Conservation (phyloP, 805 yeast genomes). For the Metschnikowia cubensis region DNA sequence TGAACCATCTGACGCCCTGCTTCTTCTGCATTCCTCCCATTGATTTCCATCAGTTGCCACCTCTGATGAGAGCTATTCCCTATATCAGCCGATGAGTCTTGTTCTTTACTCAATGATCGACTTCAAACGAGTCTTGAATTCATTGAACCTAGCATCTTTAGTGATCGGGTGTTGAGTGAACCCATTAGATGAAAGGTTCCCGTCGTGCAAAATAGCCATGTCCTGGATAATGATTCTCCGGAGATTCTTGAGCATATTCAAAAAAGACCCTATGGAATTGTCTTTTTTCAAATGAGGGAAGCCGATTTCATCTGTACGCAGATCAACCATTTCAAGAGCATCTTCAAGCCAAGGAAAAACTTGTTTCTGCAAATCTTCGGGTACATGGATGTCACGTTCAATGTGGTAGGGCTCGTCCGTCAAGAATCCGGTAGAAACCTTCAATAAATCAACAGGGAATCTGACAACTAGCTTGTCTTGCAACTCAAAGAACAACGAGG, state of each 20-base stretch:
- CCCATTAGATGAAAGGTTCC: background rate
- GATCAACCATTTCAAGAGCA: background rate
- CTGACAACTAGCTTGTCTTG: background rate
- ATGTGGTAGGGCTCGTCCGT: background rate
- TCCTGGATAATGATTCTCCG: conserved; percentile 6
- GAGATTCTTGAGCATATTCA: background rate
- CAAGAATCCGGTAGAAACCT: background rate
- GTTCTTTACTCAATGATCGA: background rate
- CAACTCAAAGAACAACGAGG: background rate
- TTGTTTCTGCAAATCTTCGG: background rate
- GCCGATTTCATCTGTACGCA: background rate
- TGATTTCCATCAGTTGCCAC: no score
- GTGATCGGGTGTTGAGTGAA: background rate
- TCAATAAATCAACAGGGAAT: background rate
- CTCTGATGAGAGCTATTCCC: no score
- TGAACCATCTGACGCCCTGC: no score
- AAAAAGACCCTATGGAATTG: background rate
- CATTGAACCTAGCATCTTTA: background rate
- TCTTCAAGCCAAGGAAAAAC: background rate
- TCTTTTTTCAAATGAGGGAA: background rate
- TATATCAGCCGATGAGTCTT: background rate
- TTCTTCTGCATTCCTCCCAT: no score
- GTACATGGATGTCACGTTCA: background rate
- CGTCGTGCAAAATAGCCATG: conserved; percentile 5
- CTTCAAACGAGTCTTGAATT: background rate